A percentile compares a stretch with the other conserved stretches of the same genome.
phyloP scores from a whole-genome alignment of 192 early-diverging fungal species.

The Coemansia sp. region DNA sequence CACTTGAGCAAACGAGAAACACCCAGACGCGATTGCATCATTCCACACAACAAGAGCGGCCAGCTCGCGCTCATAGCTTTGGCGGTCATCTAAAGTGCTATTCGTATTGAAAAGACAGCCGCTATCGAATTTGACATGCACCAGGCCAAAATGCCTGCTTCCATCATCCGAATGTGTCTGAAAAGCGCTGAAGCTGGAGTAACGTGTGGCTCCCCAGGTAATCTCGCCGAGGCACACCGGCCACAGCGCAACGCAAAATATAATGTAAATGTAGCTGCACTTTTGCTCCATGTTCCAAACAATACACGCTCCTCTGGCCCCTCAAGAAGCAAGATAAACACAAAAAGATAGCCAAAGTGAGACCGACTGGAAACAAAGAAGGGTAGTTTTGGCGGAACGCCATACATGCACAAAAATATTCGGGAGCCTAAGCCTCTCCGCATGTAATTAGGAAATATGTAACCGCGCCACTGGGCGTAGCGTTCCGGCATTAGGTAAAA shows the following conservation, averaged over 20 bases:
- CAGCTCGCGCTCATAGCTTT: not conserved
- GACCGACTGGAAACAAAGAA: too few species aligned
- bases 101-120: slow-evolving; percentile 8
- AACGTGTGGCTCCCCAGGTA: slow-evolving; percentile 2
- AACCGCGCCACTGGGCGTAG: too few species aligned
- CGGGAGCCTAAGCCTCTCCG: slow-evolving; percentile 9
- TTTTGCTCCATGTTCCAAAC: too few species aligned
- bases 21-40: slow-evolving; percentile 22
- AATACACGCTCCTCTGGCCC: too few species aligned
- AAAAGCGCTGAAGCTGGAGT: slow-evolving; percentile 12
- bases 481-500: too few species aligned
- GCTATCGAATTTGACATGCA: slow-evolving; percentile 6
- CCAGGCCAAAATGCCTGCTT: slow-evolving; percentile 5
- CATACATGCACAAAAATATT: slow-evolving; percentile 8
- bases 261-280: too few species aligned
- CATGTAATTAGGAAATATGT: not conserved
- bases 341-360: too few species aligned
- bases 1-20: slow-evolving; percentile 31
- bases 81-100: not conserved
- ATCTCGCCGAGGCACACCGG: slow-evolving; percentile 3
- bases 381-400: slow-evolving; percentile 1
- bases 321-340: too few species aligned
- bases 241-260: not conserved
- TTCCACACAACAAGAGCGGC: slow-evolving; percentile 30
- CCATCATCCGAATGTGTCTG: not conserved